Conservation (phyloP, 129 eudicot genomes). For the Flaveria brownii region DNA sequence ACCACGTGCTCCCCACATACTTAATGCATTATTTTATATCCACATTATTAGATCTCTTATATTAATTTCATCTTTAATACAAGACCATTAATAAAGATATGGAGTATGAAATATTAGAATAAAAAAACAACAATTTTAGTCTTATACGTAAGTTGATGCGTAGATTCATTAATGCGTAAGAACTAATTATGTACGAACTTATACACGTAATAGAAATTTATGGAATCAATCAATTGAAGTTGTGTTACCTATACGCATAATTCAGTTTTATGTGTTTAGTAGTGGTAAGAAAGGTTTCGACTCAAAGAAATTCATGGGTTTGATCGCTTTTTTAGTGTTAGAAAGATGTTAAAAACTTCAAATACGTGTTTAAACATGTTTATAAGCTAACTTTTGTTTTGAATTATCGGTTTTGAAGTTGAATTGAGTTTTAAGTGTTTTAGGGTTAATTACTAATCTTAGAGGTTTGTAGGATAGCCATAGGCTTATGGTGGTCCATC, state of each 20-base stretch:
- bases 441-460: not conserved
- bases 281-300: not conserved
- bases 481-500: not conserved
- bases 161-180: too few relatives aligned
- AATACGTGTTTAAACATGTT: not conserved
- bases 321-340: not conserved
- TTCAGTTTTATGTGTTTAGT: not conserved
- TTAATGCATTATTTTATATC: too few relatives aligned
- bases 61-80: not conserved
- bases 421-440: not conserved
- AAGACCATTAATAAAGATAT: not conserved
- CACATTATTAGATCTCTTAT: too few relatives aligned
- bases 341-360: not conserved
- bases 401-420: not conserved
- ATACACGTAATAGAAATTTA: not conserved
- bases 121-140: not conserved
- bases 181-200: not conserved
- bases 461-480: not conserved
- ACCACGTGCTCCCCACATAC: conserved; percentile 30
- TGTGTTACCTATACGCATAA: too few relatives aligned
- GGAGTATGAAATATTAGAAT: not conserved
- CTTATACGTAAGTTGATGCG: not conserved
- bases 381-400: not conserved
- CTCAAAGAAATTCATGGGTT: not conserved
- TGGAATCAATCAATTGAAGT: not conserved